Percentiles rank a stretch among this genome's conserved stretches.
phyloP scores from a whole-genome alignment of 345 rosid species.

The Cardiospermum halicacabum region DNA sequence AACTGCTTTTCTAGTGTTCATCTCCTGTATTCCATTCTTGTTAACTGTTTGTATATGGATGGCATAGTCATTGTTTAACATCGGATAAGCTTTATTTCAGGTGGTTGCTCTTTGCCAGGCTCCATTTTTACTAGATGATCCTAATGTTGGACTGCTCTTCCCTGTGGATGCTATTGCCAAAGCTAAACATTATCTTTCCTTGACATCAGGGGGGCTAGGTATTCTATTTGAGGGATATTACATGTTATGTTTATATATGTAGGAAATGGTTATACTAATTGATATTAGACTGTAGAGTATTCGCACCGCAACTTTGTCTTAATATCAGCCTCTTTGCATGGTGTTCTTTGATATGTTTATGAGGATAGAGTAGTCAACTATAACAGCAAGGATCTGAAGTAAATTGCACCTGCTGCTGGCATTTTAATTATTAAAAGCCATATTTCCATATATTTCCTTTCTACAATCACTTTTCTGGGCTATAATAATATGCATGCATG shows the following conservation, averaged over 20 bases:
- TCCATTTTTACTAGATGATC: constrained; percentile 91
- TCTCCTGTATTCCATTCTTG: neutral
- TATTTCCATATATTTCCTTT: neutral
- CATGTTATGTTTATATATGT: neutral
- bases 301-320: neutral
- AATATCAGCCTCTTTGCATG: neutral
- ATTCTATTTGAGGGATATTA: constrained; percentile 16
- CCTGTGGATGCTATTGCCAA: constrained; percentile 96
- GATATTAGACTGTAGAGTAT: neutral
- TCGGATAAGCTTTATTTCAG: constrained; percentile 33
- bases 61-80: constrained; percentile 21
- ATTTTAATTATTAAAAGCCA: neutral
- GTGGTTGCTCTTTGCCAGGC: constrained; percentile 99
- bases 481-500: no score
- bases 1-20: constrained; percentile 2
- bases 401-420: neutral
- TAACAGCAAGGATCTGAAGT: neutral
- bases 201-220: constrained; percentile 92
- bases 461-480: neutral
- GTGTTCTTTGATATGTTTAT: neutral
- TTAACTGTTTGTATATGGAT: constrained; percentile 1
- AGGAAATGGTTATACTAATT: constrained; percentile 6
- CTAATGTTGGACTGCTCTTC: constrained; percentile 83
- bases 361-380: neutral
- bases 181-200: constrained; percentile 88